These are phyloP conservation scores for Huiozyma naganishii DNA, from an alignment of 805 yeast species.

Conservation along the genomic window DNA sequence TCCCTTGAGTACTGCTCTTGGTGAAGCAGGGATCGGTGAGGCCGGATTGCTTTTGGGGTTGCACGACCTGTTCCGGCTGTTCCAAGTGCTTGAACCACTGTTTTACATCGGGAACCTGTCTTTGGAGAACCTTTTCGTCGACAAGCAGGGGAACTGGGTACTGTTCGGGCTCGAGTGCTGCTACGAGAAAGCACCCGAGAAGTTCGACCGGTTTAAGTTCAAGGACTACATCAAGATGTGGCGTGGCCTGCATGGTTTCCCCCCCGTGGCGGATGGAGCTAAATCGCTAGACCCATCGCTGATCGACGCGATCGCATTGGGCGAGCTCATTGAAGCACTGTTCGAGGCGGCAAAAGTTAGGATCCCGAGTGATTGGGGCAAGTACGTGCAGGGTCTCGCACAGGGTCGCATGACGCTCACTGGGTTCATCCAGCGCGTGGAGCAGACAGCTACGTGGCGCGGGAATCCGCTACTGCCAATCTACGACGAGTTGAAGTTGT, in stretches of 20 bases:
- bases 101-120: constrained; percentile 58
- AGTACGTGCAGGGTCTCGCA: constrained; percentile 5
- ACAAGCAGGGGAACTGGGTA: constrained; percentile 69
- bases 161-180: constrained; percentile 65
- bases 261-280: not conserved
- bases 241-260: not conserved
- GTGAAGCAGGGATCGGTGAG: constrained; percentile 4
- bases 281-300: not conserved
- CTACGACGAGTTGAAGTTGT: constrained; percentile 42
- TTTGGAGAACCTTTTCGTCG: constrained; percentile 50
- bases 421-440: constrained; percentile 27
- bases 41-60: constrained; percentile 19
- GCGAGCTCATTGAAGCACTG: constrained; percentile 31
- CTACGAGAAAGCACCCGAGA: constrained; percentile 29
- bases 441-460: constrained; percentile 26
- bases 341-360: constrained; percentile 15
- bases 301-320: constrained; percentile 5
- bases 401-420: constrained; percentile 22
- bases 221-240: not conserved
- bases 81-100: constrained; percentile 11
- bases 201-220: constrained; percentile 10
- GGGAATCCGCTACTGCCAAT: constrained; percentile 40
- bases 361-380: constrained; percentile 32
- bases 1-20: constrained; percentile 13
- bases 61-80: constrained; percentile 16